phyloP scores from a whole-genome alignment of 495 filamentous ascomycete genomes.

The Annulohypoxylon bovei region DNA sequence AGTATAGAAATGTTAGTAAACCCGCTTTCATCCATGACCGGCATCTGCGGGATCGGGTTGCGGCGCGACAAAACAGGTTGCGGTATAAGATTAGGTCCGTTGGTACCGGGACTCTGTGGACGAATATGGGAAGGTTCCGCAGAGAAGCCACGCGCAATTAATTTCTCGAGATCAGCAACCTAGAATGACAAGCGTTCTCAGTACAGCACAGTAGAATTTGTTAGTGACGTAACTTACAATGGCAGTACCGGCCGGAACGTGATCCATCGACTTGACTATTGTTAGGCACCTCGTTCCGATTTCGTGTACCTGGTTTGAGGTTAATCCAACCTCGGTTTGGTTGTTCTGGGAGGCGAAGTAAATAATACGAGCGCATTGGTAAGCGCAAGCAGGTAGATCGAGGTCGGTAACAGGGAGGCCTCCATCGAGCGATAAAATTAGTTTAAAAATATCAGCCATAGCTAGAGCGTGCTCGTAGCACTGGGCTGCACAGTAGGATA shows the following conservation, averaged over 20 bases:
- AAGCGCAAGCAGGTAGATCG: conserved; percentile 59
- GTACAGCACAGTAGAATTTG: neutral
- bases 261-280: conserved; percentile 46
- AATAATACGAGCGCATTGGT: conserved; percentile 58
- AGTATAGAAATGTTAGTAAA: conserved; percentile 39
- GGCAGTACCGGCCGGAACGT: conserved; percentile 48
- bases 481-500: conserved; percentile 49
- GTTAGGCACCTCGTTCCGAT: conserved; percentile 45
- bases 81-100: conserved; percentile 20
- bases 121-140: conserved; percentile 21
- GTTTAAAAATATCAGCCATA: conserved; percentile 60
- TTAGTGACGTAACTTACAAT: conserved; percentile 50
- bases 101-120: conserved; percentile 35
- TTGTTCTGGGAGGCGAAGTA: conserved; percentile 43
- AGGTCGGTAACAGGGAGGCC: conserved; percentile 57
- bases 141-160: conserved; percentile 51
- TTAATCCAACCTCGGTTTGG: conserved; percentile 34
- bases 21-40: conserved; percentile 43
- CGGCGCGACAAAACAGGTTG: conserved; percentile 38
- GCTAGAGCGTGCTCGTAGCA: conserved; percentile 60
- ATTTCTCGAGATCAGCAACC: conserved; percentile 58
- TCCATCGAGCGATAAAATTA: conserved; percentile 52
- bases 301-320: conserved; percentile 44
- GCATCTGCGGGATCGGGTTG: conserved; percentile 40
- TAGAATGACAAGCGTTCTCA: conserved; percentile 35